These are phyloP conservation scores for Hemerocallis citrina DNA, from an alignment of 106 monocot species.

Conservation along the genomic window DNA sequence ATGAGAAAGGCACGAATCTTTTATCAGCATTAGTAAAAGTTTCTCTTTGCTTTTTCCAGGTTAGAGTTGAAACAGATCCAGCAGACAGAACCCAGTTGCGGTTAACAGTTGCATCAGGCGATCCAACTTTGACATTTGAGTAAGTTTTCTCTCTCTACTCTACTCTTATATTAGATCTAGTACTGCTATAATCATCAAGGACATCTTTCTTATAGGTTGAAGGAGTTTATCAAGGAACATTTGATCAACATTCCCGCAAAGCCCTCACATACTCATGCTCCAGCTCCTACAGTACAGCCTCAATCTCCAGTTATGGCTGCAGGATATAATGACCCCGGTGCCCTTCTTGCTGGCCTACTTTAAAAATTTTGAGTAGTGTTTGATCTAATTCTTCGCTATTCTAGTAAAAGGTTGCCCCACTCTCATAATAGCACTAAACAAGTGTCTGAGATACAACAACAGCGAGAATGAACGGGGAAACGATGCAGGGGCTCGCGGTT, in stretches of 20 bases:
- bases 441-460: not conserved
- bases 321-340: conserved; percentile 66
- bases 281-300: conserved; percentile 15
- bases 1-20: too few relatives aligned
- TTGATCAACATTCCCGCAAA: conserved; percentile 54
- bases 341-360: conserved; percentile 80
- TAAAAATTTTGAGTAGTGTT: conserved; percentile 18
- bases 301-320: conserved; percentile 18
- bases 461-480: conserved; percentile 1
- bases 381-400: conserved; percentile 5
- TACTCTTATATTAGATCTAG: not conserved
- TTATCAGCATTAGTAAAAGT: too few relatives aligned
- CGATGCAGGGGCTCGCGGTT: conserved; percentile 31
- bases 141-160: conserved; percentile 24
- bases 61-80: conserved; percentile 95
- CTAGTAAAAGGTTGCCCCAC: not conserved
- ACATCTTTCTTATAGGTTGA: conserved; percentile 51
- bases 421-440: not conserved
- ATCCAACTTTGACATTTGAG: conserved; percentile 87
- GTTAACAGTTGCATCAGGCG: conserved; percentile 75
- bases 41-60: conserved; percentile 40
- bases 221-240: conserved; percentile 92
- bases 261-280: conserved; percentile 13
- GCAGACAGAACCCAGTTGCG: conserved; percentile 94
- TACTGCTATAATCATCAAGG: not conserved